phyloP scores from a whole-genome alignment of 1,139 yeast species.

The Nakaseomyces bracarensis region DNA sequence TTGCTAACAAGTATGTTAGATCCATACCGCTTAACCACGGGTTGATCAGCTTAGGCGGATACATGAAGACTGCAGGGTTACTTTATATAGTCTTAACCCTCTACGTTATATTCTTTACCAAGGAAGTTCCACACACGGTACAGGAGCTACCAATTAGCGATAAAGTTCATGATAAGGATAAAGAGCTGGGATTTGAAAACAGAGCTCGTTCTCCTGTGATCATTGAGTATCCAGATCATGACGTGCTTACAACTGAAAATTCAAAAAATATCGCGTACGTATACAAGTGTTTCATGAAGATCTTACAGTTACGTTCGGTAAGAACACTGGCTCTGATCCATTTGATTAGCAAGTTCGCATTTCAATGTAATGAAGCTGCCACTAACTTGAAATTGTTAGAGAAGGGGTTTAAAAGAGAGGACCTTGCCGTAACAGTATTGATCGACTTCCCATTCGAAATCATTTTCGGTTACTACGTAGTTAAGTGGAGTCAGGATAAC shows the following conservation, averaged over 20 bases:
- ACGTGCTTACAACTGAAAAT: slow-evolving; percentile 26
- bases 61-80: slow-evolving; percentile 72
- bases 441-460: slow-evolving; percentile 96
- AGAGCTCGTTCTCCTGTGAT: slow-evolving; percentile 1
- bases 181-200: slow-evolving; percentile 24
- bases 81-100: slow-evolving; percentile 61
- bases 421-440: slow-evolving; percentile 81
- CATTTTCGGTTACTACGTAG: slow-evolving; percentile 90
- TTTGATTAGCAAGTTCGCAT: slow-evolving; percentile 77
- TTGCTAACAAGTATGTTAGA: slow-evolving; percentile 78
- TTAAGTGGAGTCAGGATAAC: slow-evolving; percentile 63
- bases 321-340: slow-evolving; percentile 69
- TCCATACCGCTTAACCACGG: slow-evolving; percentile 54
- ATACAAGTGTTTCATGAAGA: slow-evolving; percentile 71
- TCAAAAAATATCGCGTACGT: slow-evolving; percentile 37
- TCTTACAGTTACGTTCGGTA: slow-evolving; percentile 66
- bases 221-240: slow-evolving; percentile 17
- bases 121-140: slow-evolving; percentile 50
- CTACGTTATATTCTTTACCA: slow-evolving; percentile 47
- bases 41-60: slow-evolving; percentile 61
- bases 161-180: slow-evolving; percentile 30
- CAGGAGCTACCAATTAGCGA: slow-evolving; percentile 30
- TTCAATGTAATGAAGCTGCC: slow-evolving; percentile 93
- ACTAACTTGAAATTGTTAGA: slow-evolving; percentile 89
- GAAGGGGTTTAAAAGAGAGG: slow-evolving; percentile 88